A percentile compares a stretch with the other conserved stretches of the same genome.
Evolutionary conservation across 1,139 yeast genomes (phyloP).

Genomic region (Lipomyces yarrowii): DNA sequence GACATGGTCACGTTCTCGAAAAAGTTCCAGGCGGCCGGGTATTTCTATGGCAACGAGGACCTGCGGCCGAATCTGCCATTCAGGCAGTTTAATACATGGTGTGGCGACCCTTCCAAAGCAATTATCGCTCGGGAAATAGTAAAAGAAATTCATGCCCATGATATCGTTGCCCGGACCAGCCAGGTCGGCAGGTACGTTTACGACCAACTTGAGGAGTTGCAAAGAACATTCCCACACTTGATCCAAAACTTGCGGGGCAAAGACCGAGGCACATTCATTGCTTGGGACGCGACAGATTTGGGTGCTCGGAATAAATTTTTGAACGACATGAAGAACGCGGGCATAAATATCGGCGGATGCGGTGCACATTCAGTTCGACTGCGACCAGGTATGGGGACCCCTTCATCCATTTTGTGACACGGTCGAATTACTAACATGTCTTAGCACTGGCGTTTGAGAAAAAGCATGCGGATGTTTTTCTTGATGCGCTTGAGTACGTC

Average conservation of each 20-base stretch:
- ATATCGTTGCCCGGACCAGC: constrained; percentile 57
- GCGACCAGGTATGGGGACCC: constrained; percentile 54
- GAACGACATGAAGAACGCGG: constrained; percentile 57
- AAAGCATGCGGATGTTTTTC: constrained; percentile 70
- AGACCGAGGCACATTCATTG: constrained; percentile 74
- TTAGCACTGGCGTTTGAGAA: constrained; percentile 64
- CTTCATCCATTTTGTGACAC: not conserved
- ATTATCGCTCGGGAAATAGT: constrained; percentile 71
- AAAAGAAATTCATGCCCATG: constrained; percentile 61
- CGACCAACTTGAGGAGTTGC: constrained; percentile 54
- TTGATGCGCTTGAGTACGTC: constrained; percentile 44
- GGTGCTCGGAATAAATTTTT: constrained; percentile 62
- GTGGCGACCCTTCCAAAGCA: constrained; percentile 84
- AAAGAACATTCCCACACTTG: constrained; percentile 54
- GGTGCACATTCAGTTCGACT: constrained; percentile 73
- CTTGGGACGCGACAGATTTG: constrained; percentile 65
- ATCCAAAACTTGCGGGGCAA: constrained; percentile 70
- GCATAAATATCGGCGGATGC: constrained; percentile 81
- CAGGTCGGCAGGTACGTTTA: constrained; percentile 67
- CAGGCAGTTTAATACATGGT: constrained; percentile 90
- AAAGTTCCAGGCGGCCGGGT: constrained; percentile 86
- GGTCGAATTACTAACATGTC: not conserved
- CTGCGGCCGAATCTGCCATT: constrained; percentile 70
- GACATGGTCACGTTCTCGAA: constrained; percentile 83
- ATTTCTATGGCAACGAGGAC: constrained; percentile 71